Percentiles rank a stretch among this genome's conserved stretches.
phyloP scores from a whole-genome alignment of 768 basidiomycete species.

The Rhodotorula paludigena region DNA sequence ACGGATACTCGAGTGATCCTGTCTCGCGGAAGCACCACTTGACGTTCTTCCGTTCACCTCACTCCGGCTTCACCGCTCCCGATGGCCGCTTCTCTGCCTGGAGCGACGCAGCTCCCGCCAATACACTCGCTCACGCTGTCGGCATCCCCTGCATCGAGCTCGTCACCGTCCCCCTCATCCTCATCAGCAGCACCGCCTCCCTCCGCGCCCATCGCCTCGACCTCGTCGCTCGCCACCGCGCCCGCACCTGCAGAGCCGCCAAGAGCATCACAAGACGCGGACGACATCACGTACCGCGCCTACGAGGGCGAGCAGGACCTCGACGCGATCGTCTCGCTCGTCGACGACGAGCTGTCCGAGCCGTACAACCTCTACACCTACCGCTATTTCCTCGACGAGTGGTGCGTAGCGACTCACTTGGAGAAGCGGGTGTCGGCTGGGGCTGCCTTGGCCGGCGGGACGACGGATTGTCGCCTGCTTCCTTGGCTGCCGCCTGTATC shows the following conservation, averaged over 20 bases:
- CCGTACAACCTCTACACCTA: slow-evolving; percentile 96
- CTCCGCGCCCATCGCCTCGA: too few species aligned
- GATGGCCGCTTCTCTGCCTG: background rate
- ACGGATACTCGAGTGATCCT: background rate
- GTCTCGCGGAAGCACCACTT: too few species aligned
- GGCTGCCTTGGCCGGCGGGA: background rate
- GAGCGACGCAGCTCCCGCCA: background rate
- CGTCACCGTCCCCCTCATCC: background rate
- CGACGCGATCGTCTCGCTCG: slow-evolving; percentile 66
- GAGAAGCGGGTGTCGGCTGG: background rate
- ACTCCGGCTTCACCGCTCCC: background rate
- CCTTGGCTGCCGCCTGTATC: too few species aligned
- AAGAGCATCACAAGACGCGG: too few species aligned
- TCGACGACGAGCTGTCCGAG: slow-evolving; percentile 87
- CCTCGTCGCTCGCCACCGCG: background rate
- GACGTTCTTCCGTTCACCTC: too few species aligned
- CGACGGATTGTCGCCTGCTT: background rate
- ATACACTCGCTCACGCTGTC: slow-evolving; percentile 3
- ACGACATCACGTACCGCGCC: slow-evolving; percentile 59
- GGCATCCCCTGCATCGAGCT: background rate
- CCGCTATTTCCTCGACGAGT: slow-evolving; percentile 91
- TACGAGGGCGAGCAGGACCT: slow-evolving; percentile 74
- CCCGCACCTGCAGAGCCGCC: background rate
- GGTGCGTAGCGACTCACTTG: slow-evolving; percentile 57
- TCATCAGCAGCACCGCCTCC: background rate